Conservation (phyloP, 495 filamentous ascomycete genomes). For the Echria macrotheca region DNA sequence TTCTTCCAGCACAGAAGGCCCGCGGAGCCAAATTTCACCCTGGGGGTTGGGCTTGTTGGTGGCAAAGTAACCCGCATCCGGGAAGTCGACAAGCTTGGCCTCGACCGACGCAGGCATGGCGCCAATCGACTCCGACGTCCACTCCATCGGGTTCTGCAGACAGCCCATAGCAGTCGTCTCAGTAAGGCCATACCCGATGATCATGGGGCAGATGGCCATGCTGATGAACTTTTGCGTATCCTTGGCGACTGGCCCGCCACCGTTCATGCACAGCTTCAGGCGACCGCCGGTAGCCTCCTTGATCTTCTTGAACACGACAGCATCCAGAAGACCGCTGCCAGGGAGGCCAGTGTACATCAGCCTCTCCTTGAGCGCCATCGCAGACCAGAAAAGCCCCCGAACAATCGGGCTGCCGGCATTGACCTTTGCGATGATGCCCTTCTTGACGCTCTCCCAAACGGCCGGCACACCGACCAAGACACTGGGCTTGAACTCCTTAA, state of each 20-base stretch:
- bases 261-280: constrained; percentile 77
- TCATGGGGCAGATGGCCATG: constrained; percentile 83
- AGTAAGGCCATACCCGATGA: constrained; percentile 91
- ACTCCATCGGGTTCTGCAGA: constrained; percentile 82
- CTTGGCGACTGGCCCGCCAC: constrained; percentile 78
- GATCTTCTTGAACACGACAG: constrained; percentile 82
- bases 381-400: constrained; percentile 88
- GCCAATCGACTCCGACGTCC: constrained; percentile 78
- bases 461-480: constrained; percentile 93
- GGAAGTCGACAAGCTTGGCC: constrained; percentile 91
- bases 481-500: constrained; percentile 86
- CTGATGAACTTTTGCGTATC: constrained; percentile 86
- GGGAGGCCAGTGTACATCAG: constrained; percentile 72
- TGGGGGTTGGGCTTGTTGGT: constrained; percentile 85
- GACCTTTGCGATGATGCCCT: constrained; percentile 86
- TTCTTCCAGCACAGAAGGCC: constrained; percentile 61
- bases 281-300: constrained; percentile 85
- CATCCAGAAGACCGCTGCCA: constrained; percentile 64
- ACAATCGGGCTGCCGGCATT: constrained; percentile 66
- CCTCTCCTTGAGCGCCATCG: constrained; percentile 75
- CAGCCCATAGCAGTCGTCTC: constrained; percentile 94
- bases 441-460: constrained; percentile 98
- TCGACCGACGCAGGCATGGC: constrained; percentile 77
- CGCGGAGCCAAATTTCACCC: constrained; percentile 91
- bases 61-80: constrained; percentile 85